Percentiles rank a stretch among this genome's conserved stretches.
Conservation (phyloP, 129 eudicot genomes). For the Heracleum sosnowskyi region DNA sequence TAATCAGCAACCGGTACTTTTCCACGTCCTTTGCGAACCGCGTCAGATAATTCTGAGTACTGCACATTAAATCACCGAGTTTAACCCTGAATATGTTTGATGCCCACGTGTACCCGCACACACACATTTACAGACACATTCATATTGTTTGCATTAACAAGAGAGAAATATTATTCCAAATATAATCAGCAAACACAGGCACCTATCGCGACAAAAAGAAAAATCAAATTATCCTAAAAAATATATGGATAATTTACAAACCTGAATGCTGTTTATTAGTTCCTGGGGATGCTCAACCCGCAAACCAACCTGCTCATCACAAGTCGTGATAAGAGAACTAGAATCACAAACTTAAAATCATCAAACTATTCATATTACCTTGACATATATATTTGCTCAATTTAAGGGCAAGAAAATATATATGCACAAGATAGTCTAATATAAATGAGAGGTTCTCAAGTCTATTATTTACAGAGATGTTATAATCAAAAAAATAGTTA, state of each 20-base stretch:
- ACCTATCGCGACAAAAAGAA: neutral
- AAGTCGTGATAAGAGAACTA: slow-evolving; percentile 1
- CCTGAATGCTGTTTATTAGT: slow-evolving; percentile 65
- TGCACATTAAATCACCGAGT: slow-evolving; percentile 18
- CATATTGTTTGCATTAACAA: neutral
- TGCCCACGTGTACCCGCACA: no score
- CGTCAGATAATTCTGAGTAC: slow-evolving; percentile 69
- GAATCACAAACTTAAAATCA: neutral
- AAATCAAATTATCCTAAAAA: neutral
- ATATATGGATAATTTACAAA: slow-evolving; percentile 3
- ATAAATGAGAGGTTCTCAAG: neutral
- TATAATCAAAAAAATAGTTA: no score
- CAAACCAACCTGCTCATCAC: slow-evolving; percentile 69
- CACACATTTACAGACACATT: neutral
- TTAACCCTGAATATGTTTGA: neutral
- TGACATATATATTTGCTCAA: neutral
- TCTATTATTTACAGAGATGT: no score
- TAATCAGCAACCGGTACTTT: slow-evolving; percentile 99
- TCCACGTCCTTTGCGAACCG: slow-evolving; percentile 84
- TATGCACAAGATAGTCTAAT: neutral
- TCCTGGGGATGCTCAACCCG: slow-evolving; percentile 98
- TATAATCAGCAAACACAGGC: neutral
- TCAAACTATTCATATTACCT: neutral
- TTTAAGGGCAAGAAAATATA: neutral
- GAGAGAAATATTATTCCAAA: neutral